A percentile compares a stretch with the other conserved stretches of the same genome.
phyloP scores from a whole-genome alignment of 208 protist species.

The Naegleria lovaniensis region DNA sequence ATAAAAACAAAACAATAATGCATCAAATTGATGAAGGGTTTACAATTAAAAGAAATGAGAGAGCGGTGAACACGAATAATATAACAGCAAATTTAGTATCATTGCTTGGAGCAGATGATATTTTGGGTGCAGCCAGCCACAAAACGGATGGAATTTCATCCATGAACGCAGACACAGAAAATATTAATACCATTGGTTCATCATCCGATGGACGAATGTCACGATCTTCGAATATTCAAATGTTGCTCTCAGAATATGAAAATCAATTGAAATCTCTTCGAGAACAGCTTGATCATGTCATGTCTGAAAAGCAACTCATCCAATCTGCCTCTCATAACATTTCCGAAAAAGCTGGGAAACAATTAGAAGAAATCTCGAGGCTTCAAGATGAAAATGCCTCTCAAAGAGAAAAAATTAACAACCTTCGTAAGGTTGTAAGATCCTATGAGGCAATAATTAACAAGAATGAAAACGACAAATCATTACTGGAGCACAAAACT shows the following conservation, averaged over 20 bases:
- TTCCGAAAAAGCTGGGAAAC: neutral
- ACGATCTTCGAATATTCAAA: neutral
- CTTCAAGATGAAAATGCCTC: neutral
- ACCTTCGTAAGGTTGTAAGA: neutral
- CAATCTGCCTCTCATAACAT: neutral
- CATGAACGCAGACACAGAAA: neutral
- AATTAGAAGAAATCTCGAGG: neutral
- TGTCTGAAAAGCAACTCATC: neutral
- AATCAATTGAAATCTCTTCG: neutral
- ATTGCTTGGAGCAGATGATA: neutral
- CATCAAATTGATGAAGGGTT: neutral
- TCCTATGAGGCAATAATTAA: neutral
- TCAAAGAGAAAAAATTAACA: neutral
- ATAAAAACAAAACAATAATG: neutral
- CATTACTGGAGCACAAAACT: neutral
- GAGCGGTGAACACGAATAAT: neutral
- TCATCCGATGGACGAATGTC: neutral
- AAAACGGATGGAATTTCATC: too few species aligned
- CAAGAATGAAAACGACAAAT: neutral
- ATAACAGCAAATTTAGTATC: neutral
- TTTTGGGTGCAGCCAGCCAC: neutral
- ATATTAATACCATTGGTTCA: neutral
- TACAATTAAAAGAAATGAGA: neutral
- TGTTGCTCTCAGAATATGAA: neutral
- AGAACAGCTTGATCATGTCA: neutral